Evolutionary conservation across 257 asterid genomes (phyloP).

Genomic region (Solanum sejunctum): DNA sequence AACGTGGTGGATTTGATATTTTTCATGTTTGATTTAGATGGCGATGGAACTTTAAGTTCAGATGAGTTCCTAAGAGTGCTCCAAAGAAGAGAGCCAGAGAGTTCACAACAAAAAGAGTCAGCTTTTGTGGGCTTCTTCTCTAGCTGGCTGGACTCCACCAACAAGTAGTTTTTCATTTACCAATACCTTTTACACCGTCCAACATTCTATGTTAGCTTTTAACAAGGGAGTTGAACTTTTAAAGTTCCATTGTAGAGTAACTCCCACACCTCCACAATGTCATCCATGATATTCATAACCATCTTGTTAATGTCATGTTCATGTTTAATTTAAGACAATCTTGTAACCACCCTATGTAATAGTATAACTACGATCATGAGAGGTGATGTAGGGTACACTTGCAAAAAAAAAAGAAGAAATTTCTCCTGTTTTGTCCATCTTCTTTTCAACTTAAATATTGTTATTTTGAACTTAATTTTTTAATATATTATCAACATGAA

Average conservation of each 20-base stretch:
- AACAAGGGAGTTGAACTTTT: neutral
- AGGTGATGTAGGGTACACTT: neutral
- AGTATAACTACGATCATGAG: neutral
- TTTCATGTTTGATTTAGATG: conserved; percentile 55
- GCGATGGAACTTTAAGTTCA: conserved; percentile 65
- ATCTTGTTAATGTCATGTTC: neutral
- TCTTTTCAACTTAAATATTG: neutral
- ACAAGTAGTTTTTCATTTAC: conserved; percentile 9
- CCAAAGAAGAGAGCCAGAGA: conserved; percentile 41
- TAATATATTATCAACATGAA: neutral
- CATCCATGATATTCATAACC: neutral
- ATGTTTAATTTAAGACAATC: neutral
- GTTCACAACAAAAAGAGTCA: conserved; percentile 28
- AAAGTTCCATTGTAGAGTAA: neutral
- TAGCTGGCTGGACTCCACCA: conserved; percentile 50
- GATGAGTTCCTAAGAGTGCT: conserved; percentile 73
- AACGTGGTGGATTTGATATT: conserved; percentile 60
- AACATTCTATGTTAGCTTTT: neutral
- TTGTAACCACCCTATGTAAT: neutral
- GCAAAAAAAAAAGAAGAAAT: neutral
- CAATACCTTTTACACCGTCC: neutral
- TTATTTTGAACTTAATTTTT: neutral
- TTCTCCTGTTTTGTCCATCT: neutral
- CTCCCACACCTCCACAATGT: neutral
- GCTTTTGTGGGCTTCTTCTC: conserved; percentile 41